Evolutionary conservation across 2,329 filamentous ascomycete genomes (phyloP).

Genomic region (Fonsecaea monophora): DNA sequence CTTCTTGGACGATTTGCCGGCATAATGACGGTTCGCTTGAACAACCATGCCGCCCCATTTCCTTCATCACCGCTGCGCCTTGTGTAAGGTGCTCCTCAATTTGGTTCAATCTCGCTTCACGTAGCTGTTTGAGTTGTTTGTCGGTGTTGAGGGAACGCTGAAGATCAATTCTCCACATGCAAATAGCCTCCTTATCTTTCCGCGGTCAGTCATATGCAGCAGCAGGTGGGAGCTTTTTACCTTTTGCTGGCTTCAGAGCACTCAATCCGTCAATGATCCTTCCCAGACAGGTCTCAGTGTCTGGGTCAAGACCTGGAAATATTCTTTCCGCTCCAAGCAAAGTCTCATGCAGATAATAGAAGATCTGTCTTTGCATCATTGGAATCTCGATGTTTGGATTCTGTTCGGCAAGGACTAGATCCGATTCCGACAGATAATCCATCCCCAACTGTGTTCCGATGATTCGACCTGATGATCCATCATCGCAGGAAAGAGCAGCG

Average conservation of each 20-base stretch:
- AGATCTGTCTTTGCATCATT: conserved; percentile 3
- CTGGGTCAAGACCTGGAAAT: conserved; percentile 1
- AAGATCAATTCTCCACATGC: conserved; percentile 20
- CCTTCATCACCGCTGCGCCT: not conserved
- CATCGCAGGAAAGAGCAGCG: not conserved
- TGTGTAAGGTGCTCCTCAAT: not conserved
- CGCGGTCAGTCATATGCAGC: not conserved
- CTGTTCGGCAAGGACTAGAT: not conserved
- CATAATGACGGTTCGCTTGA: not conserved
- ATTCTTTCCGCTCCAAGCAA: not conserved
- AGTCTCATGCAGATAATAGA: not conserved
- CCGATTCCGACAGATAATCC: not conserved
- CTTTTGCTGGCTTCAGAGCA: conserved; percentile 17
- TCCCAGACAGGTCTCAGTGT: not conserved
- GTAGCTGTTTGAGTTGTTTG: not conserved
- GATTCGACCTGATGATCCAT: not conserved
- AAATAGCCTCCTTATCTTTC: conserved; percentile 10
- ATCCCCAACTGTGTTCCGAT: not conserved
- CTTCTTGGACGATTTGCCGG: conserved; percentile 7
- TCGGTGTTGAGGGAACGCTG: conserved; percentile 8
- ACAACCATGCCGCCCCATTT: not conserved
- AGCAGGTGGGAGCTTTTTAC: not conserved
- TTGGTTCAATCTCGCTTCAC: not conserved
- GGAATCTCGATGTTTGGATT: conserved; percentile 1
- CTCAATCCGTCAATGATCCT: conserved; percentile 5